Base-by-base conservation (phyloP, 169 alveolate genomes). In the Eimeria acervulina region DNA sequence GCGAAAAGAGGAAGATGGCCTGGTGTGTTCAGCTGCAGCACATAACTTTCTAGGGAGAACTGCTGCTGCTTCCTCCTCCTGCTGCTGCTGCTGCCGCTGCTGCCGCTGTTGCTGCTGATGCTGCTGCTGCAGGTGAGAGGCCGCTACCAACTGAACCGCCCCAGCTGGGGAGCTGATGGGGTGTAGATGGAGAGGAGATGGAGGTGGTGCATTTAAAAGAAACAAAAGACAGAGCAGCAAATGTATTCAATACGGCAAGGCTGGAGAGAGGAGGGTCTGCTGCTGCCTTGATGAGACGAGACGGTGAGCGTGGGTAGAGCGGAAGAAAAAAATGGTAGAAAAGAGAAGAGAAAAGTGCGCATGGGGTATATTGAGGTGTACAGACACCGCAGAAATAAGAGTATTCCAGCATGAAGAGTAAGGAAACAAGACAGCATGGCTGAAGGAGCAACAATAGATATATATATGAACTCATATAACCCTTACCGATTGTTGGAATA, bases 401-500 rank as follows among this genome's bases (percentile, higher is more conserved):
- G 28, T 10, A 33, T 12, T 31, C 31, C 36, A 13, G 84, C 76
- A 28, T 13, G 84, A 47, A 28, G 36, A 44, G 63, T 28, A 40
- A 63, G 40, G 74, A 7, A 38, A 70, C n/a, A 23, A 52, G 21
- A 31, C 36, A 61, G 52, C 78, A 23, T 3, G 59, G 26, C 36
- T 36, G 74, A 31, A 51, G 59, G 59, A n/a, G n/a, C n/a, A n/a
- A n/a, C n/a, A n/a, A n/a, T n/a, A n/a, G n/a, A n/a, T n/a, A n/a
- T n/a, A n/a, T n/a, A n/a, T n/a, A n/a, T n/a, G n/a, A n/a, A n/a
- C n/a, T n/a, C 36, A 72, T 5, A 13, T 36, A 23, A 96, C 98
- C 98, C 97, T 98, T 98, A 40, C 99, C 99, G 84, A 99, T 99
- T 23, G 99, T 99, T 17, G 99, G 99, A 52, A 98, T 98, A 38